A percentile compares a stretch with the other conserved stretches of the same genome.
These are phyloP conservation scores for Pleurostoma richardsiae DNA, from an alignment of 2,329 filamentous ascomycete species.

Conservation along the genomic window DNA sequence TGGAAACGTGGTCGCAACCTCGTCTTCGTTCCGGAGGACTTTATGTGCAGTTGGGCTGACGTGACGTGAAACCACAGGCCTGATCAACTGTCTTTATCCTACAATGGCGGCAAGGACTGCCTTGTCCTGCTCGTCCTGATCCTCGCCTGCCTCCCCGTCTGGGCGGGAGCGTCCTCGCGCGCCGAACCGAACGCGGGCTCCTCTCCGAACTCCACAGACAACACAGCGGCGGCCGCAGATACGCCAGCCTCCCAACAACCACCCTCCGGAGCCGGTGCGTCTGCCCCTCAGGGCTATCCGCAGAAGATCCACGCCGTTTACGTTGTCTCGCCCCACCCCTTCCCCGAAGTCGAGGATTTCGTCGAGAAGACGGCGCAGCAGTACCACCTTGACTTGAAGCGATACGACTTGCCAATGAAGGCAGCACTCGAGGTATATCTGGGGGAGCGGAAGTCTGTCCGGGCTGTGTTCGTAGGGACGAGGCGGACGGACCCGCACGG, in stretches of 20 bases:
- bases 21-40: conserved; percentile 5
- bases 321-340: conserved; percentile 79
- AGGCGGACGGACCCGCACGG: conserved; percentile 90
- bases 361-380: conserved; percentile 59
- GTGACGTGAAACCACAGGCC: conserved; percentile 42
- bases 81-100: conserved; percentile 79
- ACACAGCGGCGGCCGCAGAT: conserved; percentile 3
- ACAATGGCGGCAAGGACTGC: conserved; percentile 98
- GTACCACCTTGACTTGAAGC: conserved; percentile 72
- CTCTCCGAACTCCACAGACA: background rate
- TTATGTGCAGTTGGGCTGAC: background rate
- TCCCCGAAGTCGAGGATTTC: conserved; percentile 81
- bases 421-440: conserved; percentile 76
- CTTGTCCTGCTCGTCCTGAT: conserved; percentile 87
- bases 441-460: conserved; percentile 54
- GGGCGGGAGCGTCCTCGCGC: conserved; percentile 8
- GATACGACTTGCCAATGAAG: conserved; percentile 76
- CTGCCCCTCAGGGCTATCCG: conserved; percentile 26
- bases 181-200: conserved; percentile 7
- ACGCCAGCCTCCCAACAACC: conserved; percentile 3
- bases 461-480: conserved; percentile 83
- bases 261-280: conserved; percentile 5
- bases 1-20: background rate
- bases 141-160: conserved; percentile 55
- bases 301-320: conserved; percentile 72